Conservation (phyloP, 805 yeast species). For the Kazachstania psychrophila region DNA sequence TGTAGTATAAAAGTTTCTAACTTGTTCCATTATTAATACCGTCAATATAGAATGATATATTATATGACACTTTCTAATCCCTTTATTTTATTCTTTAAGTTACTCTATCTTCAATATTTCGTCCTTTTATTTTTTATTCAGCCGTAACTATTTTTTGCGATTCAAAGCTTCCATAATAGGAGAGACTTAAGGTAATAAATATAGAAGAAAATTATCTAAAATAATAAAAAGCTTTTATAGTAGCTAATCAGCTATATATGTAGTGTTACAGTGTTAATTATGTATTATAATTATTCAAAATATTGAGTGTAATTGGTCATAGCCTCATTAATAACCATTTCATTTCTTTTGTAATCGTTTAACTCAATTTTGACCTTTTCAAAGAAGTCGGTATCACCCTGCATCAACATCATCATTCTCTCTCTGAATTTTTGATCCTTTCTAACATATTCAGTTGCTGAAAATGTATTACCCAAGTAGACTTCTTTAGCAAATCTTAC, state of each 20-base stretch:
- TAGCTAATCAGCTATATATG: no score
- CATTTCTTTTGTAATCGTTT: conserved; percentile 51
- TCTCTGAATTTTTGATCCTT: conserved; percentile 19
- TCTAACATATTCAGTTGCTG: conserved; percentile 23
- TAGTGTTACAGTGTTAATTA: no score
- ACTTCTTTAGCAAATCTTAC: conserved; percentile 22
- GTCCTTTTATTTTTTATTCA: no score
- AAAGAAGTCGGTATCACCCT: conserved; percentile 14
- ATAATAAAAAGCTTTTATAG: no score
- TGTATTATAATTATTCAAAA: not conserved
- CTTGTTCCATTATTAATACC: conserved; percentile 24
- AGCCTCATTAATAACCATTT: conserved; percentile 59
- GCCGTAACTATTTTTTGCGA: no score
- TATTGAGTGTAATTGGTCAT: conserved; percentile 56
- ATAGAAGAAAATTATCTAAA: no score
- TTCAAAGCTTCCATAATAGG: no score
- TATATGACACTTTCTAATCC: no score
- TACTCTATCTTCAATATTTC: no score
- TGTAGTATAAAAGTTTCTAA: conserved; percentile 26
- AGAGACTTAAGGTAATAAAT: no score
- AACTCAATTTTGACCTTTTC: conserved; percentile 48
- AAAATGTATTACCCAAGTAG: conserved; percentile 23
- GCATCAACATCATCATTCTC: conserved; percentile 13
- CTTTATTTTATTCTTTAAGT: no score
- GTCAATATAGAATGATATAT: no score